Percentiles rank a stretch among this genome's conserved stretches.
These are phyloP conservation scores for Beauveria sp. DNA, from an alignment of 2,329 filamentous ascomycete species.

Conservation along the genomic window DNA sequence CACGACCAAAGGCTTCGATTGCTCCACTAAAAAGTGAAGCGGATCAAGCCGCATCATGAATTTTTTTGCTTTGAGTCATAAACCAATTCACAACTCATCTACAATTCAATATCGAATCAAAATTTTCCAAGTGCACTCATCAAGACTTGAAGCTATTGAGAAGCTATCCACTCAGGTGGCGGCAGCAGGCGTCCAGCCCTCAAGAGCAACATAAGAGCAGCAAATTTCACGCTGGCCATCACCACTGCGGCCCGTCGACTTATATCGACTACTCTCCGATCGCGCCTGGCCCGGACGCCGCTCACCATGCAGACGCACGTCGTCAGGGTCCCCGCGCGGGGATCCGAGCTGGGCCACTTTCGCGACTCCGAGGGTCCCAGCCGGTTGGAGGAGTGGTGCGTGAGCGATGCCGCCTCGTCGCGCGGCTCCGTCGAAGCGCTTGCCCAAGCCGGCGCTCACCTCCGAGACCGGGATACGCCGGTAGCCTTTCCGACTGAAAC, in stretches of 20 bases:
- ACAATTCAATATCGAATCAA: not conserved
- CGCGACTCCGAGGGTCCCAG: conserved; percentile 19
- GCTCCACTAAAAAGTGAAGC: conserved; percentile 11
- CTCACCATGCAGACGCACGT: conserved; percentile 34
- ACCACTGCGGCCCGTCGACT: not conserved
- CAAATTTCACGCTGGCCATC: conserved; percentile 6
- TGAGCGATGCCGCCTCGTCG: conserved; percentile 21
- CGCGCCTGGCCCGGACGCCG: not conserved
- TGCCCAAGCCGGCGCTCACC: conserved; percentile 55
- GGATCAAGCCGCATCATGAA: conserved; percentile 3
- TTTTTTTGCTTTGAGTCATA: conserved; percentile 10
- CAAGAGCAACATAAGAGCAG: not conserved
- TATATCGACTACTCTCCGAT: conserved; percentile 12
- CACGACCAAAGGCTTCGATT: not conserved
- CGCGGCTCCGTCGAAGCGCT: conserved; percentile 36
- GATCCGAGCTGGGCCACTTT: conserved; percentile 27
- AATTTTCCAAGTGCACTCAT: not conserved
- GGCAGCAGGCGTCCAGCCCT: not conserved
- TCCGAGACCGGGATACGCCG: conserved; percentile 61
- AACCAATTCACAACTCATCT: not conserved
- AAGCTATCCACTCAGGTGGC: not conserved
- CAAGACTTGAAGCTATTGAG: not conserved
- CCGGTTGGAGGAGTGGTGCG: conserved; percentile 35
- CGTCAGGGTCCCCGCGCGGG: conserved; percentile 25
- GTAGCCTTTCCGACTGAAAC: conserved; percentile 97